These are phyloP conservation scores for Stemphylium beticola DNA, from an alignment of 2,329 filamentous ascomycete species.

Conservation along the genomic window DNA sequence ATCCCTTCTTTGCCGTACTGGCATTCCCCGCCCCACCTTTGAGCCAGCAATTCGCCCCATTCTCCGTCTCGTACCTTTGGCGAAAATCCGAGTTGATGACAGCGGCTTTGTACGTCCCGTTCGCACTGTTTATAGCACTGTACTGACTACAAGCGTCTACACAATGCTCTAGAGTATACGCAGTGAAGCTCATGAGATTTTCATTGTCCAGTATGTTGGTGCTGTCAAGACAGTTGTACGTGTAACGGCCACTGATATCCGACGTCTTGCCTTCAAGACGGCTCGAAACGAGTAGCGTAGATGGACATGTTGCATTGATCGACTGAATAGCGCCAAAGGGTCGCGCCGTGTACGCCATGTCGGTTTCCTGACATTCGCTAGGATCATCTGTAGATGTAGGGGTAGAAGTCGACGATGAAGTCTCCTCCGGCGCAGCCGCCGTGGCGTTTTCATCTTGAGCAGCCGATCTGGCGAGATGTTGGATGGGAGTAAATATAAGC, in stretches of 20 bases:
- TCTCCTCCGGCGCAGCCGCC: not conserved
- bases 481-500: not conserved
- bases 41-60: slow-evolving; percentile 10
- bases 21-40: not conserved
- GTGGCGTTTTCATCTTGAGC: not conserved
- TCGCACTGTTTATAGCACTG: not conserved
- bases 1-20: not conserved
- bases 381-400: not conserved
- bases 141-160: slow-evolving; percentile 13
- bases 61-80: not conserved
- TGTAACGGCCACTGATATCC: slow-evolving; percentile 3
- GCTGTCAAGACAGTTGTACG: slow-evolving; percentile 8
- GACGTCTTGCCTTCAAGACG: slow-evolving; percentile 3
- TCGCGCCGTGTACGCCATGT: not conserved
- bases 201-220: slow-evolving; percentile 4
- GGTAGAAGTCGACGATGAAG: not conserved
- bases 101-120: not conserved
- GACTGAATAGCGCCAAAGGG: slow-evolving; percentile 6
- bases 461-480: not conserved
- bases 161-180: slow-evolving; percentile 12
- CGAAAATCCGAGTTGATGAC: slow-evolving; percentile 6
- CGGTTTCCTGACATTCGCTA: not conserved
- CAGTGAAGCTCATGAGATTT: slow-evolving; percentile 4
- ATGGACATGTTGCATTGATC: slow-evolving; percentile 8
- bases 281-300: not conserved